Evolutionary conservation across 1,139 yeast genomes (phyloP).

Genomic region (Hemisphaericaspora xylanilytica): DNA sequence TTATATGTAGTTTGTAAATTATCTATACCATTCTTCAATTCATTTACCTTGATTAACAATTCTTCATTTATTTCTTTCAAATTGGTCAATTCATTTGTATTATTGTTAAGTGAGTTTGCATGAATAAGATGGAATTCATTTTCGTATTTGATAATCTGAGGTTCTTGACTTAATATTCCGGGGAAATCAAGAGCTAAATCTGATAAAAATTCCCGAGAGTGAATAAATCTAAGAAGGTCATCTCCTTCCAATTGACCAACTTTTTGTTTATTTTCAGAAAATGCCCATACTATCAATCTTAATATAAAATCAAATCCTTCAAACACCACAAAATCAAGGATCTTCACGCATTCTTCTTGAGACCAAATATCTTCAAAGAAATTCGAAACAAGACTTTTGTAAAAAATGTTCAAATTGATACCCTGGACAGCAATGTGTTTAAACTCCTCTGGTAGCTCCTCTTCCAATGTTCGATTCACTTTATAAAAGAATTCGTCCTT

Average conservation of each 20-base stretch:
- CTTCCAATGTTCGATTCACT: slow-evolving; percentile 38
- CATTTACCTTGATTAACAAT: slow-evolving; percentile 27
- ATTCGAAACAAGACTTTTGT: slow-evolving; percentile 23
- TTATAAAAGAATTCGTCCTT: slow-evolving; percentile 41
- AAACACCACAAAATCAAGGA: slow-evolving; percentile 38
- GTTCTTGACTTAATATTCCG: slow-evolving; percentile 23
- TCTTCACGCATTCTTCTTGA: slow-evolving; percentile 14
- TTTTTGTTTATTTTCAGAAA: slow-evolving; percentile 17
- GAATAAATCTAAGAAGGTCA: slow-evolving; percentile 26
- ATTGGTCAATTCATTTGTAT: slow-evolving; percentile 39
- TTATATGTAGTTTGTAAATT: slow-evolving; percentile 36
- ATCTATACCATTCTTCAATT: slow-evolving; percentile 29
- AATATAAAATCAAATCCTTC: slow-evolving; percentile 42
- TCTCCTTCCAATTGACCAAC: slow-evolving; percentile 29
- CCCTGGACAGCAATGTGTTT: slow-evolving; percentile 41
- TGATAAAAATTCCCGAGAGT: slow-evolving; percentile 23
- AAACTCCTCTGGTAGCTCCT: slow-evolving; percentile 25
- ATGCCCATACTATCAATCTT: slow-evolving; percentile 27
- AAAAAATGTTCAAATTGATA: slow-evolving; percentile 26
- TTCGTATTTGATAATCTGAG: slow-evolving; percentile 39
- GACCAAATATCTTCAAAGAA: slow-evolving; percentile 22
- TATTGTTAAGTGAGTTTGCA: slow-evolving; percentile 40
- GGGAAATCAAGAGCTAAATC: slow-evolving; percentile 14
- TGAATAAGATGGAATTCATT: slow-evolving; percentile 44
- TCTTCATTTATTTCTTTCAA: slow-evolving; percentile 40